Evolutionary conservation across 345 rosid genomes (phyloP), one percentile per base, ranked within the genome.

Genomic region (Kernera saxatilis): DNA sequence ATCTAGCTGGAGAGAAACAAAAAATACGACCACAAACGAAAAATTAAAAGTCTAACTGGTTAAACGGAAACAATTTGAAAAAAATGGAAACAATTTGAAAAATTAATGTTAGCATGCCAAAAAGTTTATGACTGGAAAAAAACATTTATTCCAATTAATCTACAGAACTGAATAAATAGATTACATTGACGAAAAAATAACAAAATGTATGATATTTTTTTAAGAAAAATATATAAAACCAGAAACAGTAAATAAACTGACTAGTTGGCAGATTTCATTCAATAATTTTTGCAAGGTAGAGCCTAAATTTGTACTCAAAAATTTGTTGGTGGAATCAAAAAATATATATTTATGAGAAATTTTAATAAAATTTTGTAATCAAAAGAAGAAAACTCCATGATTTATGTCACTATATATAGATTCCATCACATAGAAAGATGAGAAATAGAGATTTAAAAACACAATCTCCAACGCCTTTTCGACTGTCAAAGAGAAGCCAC

Each of bases 381-480:
- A 26, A 72, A 74, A 23, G 23, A 58, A 67, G 39, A 51, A 48
- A 43, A 67, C 46, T 51, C 27, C 70, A 68, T 75, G 35, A 68
- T 67, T 67, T 60, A 35, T 33, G 70, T 59, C 78, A 68, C 78
- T 44, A 69, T 44, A 9, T 41, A 52, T 35, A 43, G 69, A 75
- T 60, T 49, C 60, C 13, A 71, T 48, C 30, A 61, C 68, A 71
- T 60, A 26, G 40, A 71, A 71, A 37, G 68, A 60, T 26, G 60
- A 59, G 64, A 64, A 36, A 67, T 37, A 13, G 69, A 80, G 74
- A 50, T 36, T 67, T 57, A 46, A 23, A 23, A 69, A 67, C 76
- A 77, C 83, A 26, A 63, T 33, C 74, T 72, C 78, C 86, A 62
- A 84, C 40, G 74, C 68, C 83, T 76, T 80, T 83, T 67, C 59